These are phyloP conservation scores for Paramecium primaurelia DNA, from an alignment of 73 alveolate species.

Conservation along the genomic window DNA sequence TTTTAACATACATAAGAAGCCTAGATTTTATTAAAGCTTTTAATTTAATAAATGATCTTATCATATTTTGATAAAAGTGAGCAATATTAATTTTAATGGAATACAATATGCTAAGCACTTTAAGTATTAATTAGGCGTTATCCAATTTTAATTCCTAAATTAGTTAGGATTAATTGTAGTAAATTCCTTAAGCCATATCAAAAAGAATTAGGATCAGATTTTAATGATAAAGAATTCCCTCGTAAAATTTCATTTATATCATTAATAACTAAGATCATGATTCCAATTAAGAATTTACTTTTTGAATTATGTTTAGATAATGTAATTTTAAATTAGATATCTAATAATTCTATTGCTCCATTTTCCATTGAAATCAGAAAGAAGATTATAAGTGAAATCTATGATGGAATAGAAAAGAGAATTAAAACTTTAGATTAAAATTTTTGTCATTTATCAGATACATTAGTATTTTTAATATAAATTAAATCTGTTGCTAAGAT, in stretches of 20 bases:
- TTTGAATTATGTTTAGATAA: conserved; percentile 31
- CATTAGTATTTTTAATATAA: background rate
- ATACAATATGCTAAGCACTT: background rate
- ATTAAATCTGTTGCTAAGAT: background rate
- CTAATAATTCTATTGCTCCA: background rate
- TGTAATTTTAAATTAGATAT: background rate
- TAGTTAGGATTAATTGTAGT: background rate
- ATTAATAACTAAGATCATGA: background rate
- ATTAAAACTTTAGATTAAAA: background rate
- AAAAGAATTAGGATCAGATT: background rate
- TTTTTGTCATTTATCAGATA: background rate
- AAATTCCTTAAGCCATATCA: background rate
- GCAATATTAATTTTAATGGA: background rate
- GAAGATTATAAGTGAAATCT: background rate
- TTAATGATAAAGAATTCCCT: background rate
- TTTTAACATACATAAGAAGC: conserved; percentile 10
- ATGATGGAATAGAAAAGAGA: background rate
- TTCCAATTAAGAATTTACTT: background rate
- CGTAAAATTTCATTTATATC: background rate
- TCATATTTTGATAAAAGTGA: background rate
- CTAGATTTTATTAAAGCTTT: background rate
- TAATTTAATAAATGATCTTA: background rate
- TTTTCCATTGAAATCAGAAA: background rate
- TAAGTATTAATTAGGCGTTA: background rate
- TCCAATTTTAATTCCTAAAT: background rate